phyloP scores from a whole-genome alignment of 257 asterid genomes.

The Capsicum pubescens region DNA sequence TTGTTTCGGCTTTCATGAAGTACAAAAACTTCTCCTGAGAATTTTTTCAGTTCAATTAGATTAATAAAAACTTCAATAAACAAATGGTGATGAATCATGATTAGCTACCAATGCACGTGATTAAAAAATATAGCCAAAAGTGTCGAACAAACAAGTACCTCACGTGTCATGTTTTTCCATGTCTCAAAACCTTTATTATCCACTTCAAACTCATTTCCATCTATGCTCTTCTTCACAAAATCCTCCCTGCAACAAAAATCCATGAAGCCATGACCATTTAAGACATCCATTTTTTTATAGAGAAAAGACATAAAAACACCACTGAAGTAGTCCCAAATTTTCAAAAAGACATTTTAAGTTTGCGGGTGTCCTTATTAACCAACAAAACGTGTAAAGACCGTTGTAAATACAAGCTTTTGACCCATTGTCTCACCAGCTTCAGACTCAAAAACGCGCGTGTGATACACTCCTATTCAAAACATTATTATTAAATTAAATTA shows the following conservation, averaged over 20 bases:
- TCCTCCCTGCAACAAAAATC: conserved; percentile 58
- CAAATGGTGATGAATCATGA: not conserved
- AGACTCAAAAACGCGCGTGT: too few relatives aligned
- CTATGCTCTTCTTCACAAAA: conserved; percentile 40
- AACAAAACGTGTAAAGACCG: too few relatives aligned
- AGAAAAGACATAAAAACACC: too few relatives aligned
- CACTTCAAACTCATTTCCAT: conserved; percentile 48
- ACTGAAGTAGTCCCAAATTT: too few relatives aligned
- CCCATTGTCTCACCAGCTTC: too few relatives aligned
- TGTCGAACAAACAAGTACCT: conserved; percentile 40
- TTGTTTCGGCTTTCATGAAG: conserved; percentile 45
- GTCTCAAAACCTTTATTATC: conserved; percentile 54
- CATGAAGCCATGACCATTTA: not conserved
- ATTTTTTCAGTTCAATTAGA: conserved; percentile 16
- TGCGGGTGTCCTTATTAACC: too few relatives aligned
- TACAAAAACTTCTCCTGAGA: conserved; percentile 52
- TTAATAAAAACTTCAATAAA: not conserved
- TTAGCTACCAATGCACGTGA: not conserved
- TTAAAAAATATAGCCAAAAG: not conserved
- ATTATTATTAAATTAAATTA: too few relatives aligned
- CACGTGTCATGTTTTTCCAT: conserved; percentile 60
- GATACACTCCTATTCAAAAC: too few relatives aligned
- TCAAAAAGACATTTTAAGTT: too few relatives aligned
- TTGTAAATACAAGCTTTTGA: too few relatives aligned
- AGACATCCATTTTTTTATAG: too few relatives aligned